Evolutionary conservation across 2,329 filamentous ascomycete species (phyloP).

Genomic region (Chrysosporium queenslandicum): DNA sequence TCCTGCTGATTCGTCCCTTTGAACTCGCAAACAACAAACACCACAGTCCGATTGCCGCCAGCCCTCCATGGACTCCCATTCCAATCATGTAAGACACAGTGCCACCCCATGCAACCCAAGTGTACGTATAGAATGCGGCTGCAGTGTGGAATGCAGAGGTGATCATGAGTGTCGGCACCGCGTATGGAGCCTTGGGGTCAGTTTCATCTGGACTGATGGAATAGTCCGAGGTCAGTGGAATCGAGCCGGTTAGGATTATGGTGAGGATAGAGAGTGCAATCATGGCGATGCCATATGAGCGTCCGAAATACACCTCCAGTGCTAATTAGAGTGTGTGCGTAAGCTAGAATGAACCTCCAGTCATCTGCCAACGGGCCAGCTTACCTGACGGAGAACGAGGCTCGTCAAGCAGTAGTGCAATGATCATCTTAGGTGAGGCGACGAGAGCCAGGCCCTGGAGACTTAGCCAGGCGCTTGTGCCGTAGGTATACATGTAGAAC

Average conservation of each 20-base stretch:
- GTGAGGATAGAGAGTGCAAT: conserved; percentile 54
- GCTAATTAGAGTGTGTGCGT: conserved; percentile 29
- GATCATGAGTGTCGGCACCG: conserved; percentile 55
- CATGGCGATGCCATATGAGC: conserved; percentile 58
- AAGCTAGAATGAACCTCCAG: too few species aligned
- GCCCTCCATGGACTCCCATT: conserved; percentile 45
- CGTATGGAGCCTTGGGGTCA: conserved; percentile 50
- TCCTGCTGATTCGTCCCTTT: conserved; percentile 49
- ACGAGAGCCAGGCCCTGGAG: conserved; percentile 46
- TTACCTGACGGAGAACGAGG: conserved; percentile 46
- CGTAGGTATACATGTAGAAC: conserved; percentile 38
- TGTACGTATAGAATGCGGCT: conserved; percentile 58
- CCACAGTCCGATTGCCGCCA: conserved; percentile 58
- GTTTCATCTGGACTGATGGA: conserved; percentile 35
- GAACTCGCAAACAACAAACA: conserved; percentile 50
- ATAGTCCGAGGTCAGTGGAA: conserved; percentile 48
- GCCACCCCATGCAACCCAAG: conserved; percentile 48
- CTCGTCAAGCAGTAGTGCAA: conserved; percentile 50
- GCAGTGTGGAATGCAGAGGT: conserved; percentile 56
- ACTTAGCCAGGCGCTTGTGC: conserved; percentile 36
- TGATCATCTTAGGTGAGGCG: conserved; percentile 50
- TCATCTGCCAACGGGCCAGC: conserved; percentile 14
- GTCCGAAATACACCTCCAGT: conserved; percentile 64
- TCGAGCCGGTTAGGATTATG: conserved; percentile 59
- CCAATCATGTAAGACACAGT: conserved; percentile 53